Percentiles rank a stretch among this genome's conserved stretches.
Conservation (phyloP, 805 yeast species). For the Danielozyma ontarioensis region DNA sequence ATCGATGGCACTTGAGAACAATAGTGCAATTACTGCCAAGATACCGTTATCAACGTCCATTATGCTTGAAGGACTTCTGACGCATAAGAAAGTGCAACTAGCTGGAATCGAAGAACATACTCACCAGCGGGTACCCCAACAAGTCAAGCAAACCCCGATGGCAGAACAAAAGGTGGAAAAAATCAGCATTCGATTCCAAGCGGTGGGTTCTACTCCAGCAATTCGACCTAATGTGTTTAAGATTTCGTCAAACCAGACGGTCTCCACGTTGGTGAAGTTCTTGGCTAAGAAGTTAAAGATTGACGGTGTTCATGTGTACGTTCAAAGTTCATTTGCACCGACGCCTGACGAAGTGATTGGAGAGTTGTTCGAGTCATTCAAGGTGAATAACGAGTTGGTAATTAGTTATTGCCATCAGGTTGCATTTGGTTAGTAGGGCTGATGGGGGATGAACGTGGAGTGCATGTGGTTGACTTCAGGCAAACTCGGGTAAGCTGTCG, state of each 20-base stretch:
- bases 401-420: conserved; percentile 34
- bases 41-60: conserved; percentile 4
- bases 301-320: conserved; percentile 23
- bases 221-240: conserved; percentile 47
- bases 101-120: background rate
- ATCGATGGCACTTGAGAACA: no score
- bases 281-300: conserved; percentile 34
- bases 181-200: conserved; percentile 49
- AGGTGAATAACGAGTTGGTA: conserved; percentile 30
- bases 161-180: conserved; percentile 11
- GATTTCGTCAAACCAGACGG: conserved; percentile 43
- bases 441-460: no score
- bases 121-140: no score
- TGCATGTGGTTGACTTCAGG: no score
- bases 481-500: no score
- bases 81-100: conserved; percentile 1
- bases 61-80: conserved; percentile 2
- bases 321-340: conserved; percentile 38
- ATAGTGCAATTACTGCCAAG: no score
- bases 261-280: conserved; percentile 43
- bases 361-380: conserved; percentile 24
- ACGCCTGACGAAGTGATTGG: conserved; percentile 35
- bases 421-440: conserved; percentile 35
- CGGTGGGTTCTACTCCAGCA: conserved; percentile 54
- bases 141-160: background rate